Conservation (phyloP, 352 stramenopile species). For the Pythium phragmitis region DNA sequence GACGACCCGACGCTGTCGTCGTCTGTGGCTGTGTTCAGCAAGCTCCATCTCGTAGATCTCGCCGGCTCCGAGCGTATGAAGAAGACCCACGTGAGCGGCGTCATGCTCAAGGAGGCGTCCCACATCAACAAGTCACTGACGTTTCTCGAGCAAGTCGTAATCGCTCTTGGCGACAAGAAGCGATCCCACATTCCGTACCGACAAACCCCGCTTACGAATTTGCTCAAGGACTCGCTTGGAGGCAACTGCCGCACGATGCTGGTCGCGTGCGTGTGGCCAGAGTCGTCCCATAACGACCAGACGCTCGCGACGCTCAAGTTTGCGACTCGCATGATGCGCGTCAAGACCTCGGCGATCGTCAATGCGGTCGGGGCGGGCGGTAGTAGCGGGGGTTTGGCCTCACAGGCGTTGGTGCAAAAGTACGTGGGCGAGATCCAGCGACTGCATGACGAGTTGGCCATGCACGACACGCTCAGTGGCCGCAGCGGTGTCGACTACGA, state of each 20-base stretch:
- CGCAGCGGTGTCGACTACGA: slow-evolving; percentile 37
- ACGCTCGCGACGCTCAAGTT: slow-evolving; percentile 92
- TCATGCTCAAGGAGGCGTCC: slow-evolving; percentile 47
- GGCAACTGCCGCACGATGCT: slow-evolving; percentile 82
- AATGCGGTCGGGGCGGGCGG: slow-evolving; percentile 38
- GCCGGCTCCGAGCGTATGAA: slow-evolving; percentile 93
- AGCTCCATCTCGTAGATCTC: slow-evolving; percentile 93
- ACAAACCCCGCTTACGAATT: slow-evolving; percentile 92
- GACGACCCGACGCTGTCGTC: slow-evolving; percentile 5
- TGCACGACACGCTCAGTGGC: slow-evolving; percentile 64
- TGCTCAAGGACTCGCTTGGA: slow-evolving; percentile 88
- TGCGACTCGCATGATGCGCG: slow-evolving; percentile 83
- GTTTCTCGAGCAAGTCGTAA: slow-evolving; percentile 84
- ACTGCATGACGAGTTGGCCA: slow-evolving; percentile 54
- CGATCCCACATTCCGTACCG: slow-evolving; percentile 91
- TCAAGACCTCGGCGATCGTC: slow-evolving; percentile 77
- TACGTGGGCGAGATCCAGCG: slow-evolving; percentile 48
- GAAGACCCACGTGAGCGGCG: slow-evolving; percentile 56
- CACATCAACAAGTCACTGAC: slow-evolving; percentile 75
- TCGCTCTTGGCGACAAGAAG: slow-evolving; percentile 88
- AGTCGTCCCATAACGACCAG: slow-evolving; percentile 75
- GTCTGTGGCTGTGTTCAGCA: slow-evolving; percentile 59
- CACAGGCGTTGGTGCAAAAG: slow-evolving; percentile 29
- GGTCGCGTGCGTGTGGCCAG: slow-evolving; percentile 83
- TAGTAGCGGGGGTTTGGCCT: slow-evolving; percentile 12